Conservation (phyloP, 2,329 filamentous ascomycete species). For the Epichloe typhina region DNA sequence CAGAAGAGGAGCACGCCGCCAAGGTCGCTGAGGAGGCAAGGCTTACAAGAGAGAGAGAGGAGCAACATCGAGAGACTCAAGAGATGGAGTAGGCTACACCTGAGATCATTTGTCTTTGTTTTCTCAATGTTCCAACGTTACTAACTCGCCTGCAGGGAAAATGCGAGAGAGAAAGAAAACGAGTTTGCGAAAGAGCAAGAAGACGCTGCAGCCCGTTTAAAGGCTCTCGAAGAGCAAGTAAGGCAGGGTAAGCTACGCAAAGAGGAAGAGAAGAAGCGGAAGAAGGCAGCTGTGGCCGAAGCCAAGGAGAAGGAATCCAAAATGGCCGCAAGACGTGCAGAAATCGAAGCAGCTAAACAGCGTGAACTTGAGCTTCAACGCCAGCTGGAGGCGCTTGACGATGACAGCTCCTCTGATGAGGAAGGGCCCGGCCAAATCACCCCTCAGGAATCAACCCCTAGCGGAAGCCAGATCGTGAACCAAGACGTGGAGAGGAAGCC, state of each 20-base stretch:
- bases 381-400: constrained; percentile 65
- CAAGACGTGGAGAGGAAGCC: constrained; percentile 41
- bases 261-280: constrained; percentile 86
- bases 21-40: constrained; percentile 54
- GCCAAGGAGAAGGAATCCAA: constrained; percentile 80
- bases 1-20: constrained; percentile 40
- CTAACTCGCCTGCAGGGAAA: constrained; percentile 42
- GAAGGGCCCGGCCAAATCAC: constrained; percentile 62
- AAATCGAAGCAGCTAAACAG: constrained; percentile 84
- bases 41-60: constrained; percentile 53
- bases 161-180: constrained; percentile 62
- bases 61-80: constrained; percentile 59
- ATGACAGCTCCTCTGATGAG: constrained; percentile 65
- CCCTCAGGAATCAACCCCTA: constrained; percentile 42
- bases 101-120: background rate
- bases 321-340: constrained; percentile 71
- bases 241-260: constrained; percentile 89
- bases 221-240: constrained; percentile 86
- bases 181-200: constrained; percentile 70
- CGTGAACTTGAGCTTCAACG: constrained; percentile 79
- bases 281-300: constrained; percentile 76
- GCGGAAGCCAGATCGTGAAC: constrained; percentile 36
- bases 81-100: constrained; percentile 69
- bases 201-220: constrained; percentile 69
- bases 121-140: background rate